Evolutionary conservation across 306 rosid species (phyloP), one percentile per base, ranked within the genome.

Genomic region (Adenanthera pavonina): DNA sequence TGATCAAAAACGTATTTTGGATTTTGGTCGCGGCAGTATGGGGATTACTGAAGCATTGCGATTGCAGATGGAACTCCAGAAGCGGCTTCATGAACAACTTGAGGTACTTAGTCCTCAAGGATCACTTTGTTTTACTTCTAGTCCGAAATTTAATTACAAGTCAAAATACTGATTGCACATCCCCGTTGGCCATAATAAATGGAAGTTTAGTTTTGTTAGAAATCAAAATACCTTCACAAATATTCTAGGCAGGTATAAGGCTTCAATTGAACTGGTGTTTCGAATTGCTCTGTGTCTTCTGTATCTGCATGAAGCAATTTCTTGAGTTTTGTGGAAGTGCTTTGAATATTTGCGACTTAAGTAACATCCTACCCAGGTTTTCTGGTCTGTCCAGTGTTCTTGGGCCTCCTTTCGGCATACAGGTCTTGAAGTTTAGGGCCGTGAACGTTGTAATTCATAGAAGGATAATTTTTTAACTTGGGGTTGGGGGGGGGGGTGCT

Each of bases 11-110:
- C 64, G 12, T 75, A 5, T 66, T 61, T 81, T 64, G 60, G 12
- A 56, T 36, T 80, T 77, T 70, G 69, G 69, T 77, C 38, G 44
- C 90, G 92, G 99, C 93, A 87, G 91, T 82, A 75, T 85, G 84
- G 99, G 94, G 47, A 93, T 95, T 80, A 92, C 97, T 11, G 99
- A 93, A 83, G 93, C 99, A 47, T 85, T 95, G 89, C 88, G 94
- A 66, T 85, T 95, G 86, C 99, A 95, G 84, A 92, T 95, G 89
- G 99, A 95, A 78, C 96, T 95, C 86, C 99, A 95, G 89, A 95
- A 95, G 88, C 90, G 90, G 85, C 99, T 95, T 72, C 99, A 95
- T 59, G 99, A 95, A 75, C 99, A 93, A 84, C 98, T 95, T 40
- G 99, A 95, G 98, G 99, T 95, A 80, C 82, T 69, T 68, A 49